These are phyloP conservation scores for Blastomyces percursus DNA, from an alignment of 2,329 filamentous ascomycete genomes.

Conservation along the genomic window DNA sequence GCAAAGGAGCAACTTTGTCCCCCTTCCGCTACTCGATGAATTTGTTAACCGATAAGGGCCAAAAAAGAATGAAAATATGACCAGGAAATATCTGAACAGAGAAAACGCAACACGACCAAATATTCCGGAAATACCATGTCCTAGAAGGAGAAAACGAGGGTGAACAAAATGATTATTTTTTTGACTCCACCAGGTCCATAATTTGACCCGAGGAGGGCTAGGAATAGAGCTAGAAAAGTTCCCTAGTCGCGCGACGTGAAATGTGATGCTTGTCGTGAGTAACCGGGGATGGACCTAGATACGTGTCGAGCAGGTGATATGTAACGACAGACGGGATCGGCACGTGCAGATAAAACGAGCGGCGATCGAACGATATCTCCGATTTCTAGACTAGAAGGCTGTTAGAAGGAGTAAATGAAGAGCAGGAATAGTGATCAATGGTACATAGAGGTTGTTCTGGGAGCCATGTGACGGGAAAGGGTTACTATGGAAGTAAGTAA, in stretches of 20 bases:
- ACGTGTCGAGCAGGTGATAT: background rate
- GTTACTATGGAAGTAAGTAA: background rate
- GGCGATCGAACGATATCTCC: background rate
- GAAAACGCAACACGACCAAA: background rate
- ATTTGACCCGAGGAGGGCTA: background rate
- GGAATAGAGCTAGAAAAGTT: background rate
- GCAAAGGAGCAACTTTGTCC: background rate
- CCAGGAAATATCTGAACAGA: background rate
- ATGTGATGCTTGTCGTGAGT: background rate
- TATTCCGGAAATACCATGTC: background rate
- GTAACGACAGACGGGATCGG: background rate
- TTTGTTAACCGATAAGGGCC: background rate
- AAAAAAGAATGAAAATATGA: background rate
- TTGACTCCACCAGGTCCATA: background rate
- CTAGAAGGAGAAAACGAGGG: background rate
- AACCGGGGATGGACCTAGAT: background rate
- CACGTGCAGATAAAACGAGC: background rate
- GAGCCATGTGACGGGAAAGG: background rate
- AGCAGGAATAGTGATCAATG: background rate
- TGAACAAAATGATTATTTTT: background rate
- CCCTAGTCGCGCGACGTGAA: background rate
- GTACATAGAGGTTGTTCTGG: background rate
- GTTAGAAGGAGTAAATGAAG: background rate
- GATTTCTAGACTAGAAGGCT: background rate
- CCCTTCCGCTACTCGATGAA: background rate